Percentiles rank a stretch among this genome's conserved stretches.
Conservation (phyloP, 331 rosid species). For the Ulmus americana region DNA sequence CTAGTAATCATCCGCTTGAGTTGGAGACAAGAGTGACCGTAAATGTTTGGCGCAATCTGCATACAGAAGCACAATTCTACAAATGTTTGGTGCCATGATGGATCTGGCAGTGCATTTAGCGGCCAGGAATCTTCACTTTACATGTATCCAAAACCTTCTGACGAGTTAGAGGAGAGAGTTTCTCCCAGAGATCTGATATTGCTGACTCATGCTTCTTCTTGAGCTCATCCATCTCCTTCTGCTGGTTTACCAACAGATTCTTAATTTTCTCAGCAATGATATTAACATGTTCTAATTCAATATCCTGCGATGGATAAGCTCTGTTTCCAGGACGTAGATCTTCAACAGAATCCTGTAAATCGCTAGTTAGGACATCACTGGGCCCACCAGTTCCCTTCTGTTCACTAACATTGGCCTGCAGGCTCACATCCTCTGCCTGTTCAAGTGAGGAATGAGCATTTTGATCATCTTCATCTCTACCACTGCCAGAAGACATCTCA, state of each 20-base stretch:
- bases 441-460: constrained; percentile 20
- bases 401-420: constrained; percentile 12
- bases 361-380: constrained; percentile 24
- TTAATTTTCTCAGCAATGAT: constrained; percentile 37
- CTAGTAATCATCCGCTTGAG: constrained; percentile 1
- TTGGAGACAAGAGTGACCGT: neutral
- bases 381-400: constrained; percentile 27
- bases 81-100: constrained; percentile 17
- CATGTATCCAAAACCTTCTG: constrained; percentile 41
- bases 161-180: constrained; percentile 42
- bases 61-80: neutral
- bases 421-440: neutral
- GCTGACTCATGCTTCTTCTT: constrained; percentile 54
- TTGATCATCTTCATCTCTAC: constrained; percentile 9
- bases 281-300: constrained; percentile 27
- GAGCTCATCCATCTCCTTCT: constrained; percentile 53
- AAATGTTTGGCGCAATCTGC: neutral
- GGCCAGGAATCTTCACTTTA: constrained; percentile 34
- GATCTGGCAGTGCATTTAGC: constrained; percentile 17
- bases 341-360: constrained; percentile 22
- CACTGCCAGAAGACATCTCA: constrained; percentile 20
- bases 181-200: constrained; percentile 41
- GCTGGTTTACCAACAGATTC: constrained; percentile 44
- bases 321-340: constrained; percentile 23
- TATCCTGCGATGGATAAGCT: constrained; percentile 19